Base-by-base conservation (phyloP, 2,329 filamentous ascomycete species). In the Alternaria alternata region DNA sequence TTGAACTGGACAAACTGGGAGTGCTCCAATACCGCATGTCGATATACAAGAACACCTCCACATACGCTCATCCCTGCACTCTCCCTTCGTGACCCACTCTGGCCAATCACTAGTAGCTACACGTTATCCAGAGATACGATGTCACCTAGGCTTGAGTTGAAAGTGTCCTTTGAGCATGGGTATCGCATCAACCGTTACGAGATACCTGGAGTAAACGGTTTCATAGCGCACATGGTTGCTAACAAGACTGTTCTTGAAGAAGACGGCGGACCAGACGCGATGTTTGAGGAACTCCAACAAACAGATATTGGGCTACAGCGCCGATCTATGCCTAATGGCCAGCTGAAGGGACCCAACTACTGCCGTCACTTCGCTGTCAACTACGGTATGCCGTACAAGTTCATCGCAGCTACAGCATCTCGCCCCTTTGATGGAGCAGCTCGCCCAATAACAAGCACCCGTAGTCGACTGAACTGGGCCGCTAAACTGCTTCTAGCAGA, bases 301-400 rank as follows among this genome's bases (percentile, higher is more conserved):
- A 67, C 71, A 30, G 77, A 84, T 39, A 75, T 82, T 34, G 79
- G 69, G n/a, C 61, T 79, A 2, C 58, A 22, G 32, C 57, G 75
- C 5, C 63, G 63, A 0, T 54, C 34, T 1, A 47, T 74, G 4
- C 56, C 57, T 9, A 62, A 57, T 20, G 53, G 57, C 12, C 61
- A 68, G n/a, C 67, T 78, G 36, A 80, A 71, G 43, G 78, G 77
- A 8, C 83, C 85, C 55, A 78, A 81, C 5, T 71, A 86, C 4
- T 86, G 83, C 1, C 79, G 82, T 0, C 85, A 88, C 52, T 88
- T 85, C 59, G 74, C 79, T 2, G 81, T 82, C 30, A 88, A 88
- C 62, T 87, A 81, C 63, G 89, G 89, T 2, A 88, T 88, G 61
- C 84, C 84, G 0, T 91, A 91, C 74, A 90, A 91, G 54, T 91